Conservation (phyloP, 2,329 filamentous ascomycete genomes). For the Diaporthe ampelina region DNA sequence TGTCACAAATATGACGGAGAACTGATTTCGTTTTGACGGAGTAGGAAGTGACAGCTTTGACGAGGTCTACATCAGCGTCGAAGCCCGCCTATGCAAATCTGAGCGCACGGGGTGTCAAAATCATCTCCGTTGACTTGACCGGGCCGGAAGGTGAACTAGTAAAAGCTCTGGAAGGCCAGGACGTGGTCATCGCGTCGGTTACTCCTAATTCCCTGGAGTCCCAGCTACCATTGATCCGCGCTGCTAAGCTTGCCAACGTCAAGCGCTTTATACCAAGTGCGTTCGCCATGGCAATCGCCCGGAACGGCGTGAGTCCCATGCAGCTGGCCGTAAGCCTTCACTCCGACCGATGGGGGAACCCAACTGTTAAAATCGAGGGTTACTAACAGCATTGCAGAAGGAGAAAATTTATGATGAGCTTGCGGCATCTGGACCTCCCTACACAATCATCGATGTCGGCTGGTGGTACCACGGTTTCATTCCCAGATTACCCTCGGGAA, state of each 20-base stretch:
- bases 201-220: not conserved
- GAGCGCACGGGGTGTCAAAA: too few relatives aligned
- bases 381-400: not conserved
- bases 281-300: not conserved
- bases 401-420: not conserved
- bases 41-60: too few relatives aligned
- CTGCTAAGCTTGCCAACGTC: not conserved
- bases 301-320: not conserved
- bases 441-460: not conserved
- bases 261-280: not conserved
- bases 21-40: too few relatives aligned
- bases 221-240: not conserved
- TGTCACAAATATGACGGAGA: too few relatives aligned
- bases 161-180: too few relatives aligned
- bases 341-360: not conserved
- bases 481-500: not conserved
- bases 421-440: not conserved
- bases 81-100: too few relatives aligned
- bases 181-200: too few relatives aligned
- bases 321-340: not conserved
- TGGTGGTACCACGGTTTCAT: slow-evolving; percentile 5
- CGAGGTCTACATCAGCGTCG: too few relatives aligned
- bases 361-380: too few relatives aligned
- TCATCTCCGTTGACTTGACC: too few relatives aligned
- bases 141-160: too few relatives aligned